These are phyloP conservation scores for Panicum miliaceum DNA, from an alignment of 176 grass and related monocot genomes.

Conservation along the genomic window DNA sequence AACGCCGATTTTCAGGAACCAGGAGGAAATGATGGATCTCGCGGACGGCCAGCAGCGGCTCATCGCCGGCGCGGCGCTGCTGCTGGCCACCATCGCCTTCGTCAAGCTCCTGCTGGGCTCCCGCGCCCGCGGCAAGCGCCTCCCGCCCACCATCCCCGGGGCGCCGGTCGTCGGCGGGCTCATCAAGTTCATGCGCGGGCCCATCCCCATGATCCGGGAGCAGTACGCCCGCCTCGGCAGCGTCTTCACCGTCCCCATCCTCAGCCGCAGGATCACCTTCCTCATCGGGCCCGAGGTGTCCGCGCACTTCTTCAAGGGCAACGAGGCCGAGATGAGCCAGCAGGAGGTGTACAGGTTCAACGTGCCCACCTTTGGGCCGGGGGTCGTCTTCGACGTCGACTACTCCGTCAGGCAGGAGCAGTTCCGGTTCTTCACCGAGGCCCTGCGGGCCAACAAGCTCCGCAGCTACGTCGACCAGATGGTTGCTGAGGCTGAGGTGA, in stretches of 20 bases:
- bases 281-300: conserved; percentile 88
- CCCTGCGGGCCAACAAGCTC: conserved; percentile 73
- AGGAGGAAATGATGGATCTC: conserved; percentile 63
- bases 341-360: conserved; percentile 96
- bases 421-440: conserved; percentile 90
- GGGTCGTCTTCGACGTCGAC: conserved; percentile 84
- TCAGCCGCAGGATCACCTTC: conserved; percentile 79
- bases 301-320: conserved; percentile 83
- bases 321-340: conserved; percentile 88
- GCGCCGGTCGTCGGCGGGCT: conserved; percentile 70
- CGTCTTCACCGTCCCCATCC: conserved; percentile 76
- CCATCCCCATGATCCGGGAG: conserved; percentile 79
- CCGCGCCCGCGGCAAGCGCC: conserved; percentile 35
- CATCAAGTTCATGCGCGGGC: conserved; percentile 75
- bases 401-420: conserved; percentile 88
- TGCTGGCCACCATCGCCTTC: conserved; percentile 59
- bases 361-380: conserved; percentile 80
- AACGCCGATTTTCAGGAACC: background rate
- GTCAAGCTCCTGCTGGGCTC: conserved; percentile 54
- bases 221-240: conserved; percentile 79
- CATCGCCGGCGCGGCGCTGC: conserved; percentile 50
- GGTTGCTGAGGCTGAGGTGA: conserved; percentile 87
- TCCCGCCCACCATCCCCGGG: conserved; percentile 69
- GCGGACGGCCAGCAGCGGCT: conserved; percentile 46
- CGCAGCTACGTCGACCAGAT: conserved; percentile 82